phyloP scores from a whole-genome alignment of 106 monocot species.

The Apostasia shenzhenica region DNA sequence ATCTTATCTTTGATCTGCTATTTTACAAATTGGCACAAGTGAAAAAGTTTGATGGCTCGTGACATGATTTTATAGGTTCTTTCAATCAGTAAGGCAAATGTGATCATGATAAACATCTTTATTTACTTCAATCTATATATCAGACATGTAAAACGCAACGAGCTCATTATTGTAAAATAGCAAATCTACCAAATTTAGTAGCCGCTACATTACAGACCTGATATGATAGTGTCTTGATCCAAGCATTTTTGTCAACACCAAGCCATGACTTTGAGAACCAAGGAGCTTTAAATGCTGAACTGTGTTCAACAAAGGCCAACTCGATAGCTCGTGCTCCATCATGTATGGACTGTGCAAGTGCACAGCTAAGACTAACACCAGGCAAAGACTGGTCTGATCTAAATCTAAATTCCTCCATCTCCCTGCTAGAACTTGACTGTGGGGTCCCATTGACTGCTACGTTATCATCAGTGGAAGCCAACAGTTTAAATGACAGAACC shows the following conservation, averaged over 20 bases:
- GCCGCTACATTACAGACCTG: constrained; percentile 41
- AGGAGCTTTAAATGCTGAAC: constrained; percentile 43
- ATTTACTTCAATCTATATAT: neutral
- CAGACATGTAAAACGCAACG: neutral
- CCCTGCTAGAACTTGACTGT: constrained; percentile 30
- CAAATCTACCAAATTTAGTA: neutral
- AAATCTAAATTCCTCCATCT: constrained; percentile 38
- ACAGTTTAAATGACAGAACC: constrained; percentile 9
- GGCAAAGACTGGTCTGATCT: constrained; percentile 50
- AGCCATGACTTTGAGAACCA: constrained; percentile 95
- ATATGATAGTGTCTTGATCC: constrained; percentile 85
- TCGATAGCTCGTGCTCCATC: constrained; percentile 88
- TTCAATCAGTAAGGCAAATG: neutral
- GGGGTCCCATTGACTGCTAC: constrained; percentile 42
- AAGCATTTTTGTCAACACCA: constrained; percentile 74
- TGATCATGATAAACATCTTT: neutral
- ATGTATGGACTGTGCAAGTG: constrained; percentile 75
- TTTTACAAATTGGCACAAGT: no score
- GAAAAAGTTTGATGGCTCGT: neutral
- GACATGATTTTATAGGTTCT: neutral
- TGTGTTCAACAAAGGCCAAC: constrained; percentile 61
- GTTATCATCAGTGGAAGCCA: constrained; percentile 53
- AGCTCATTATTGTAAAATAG: neutral
- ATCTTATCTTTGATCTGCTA: no score
- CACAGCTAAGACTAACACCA: constrained; percentile 51